phyloP scores from a whole-genome alignment of 1,284 basidiomycete genomes.

The Ustilago xerochloae region DNA sequence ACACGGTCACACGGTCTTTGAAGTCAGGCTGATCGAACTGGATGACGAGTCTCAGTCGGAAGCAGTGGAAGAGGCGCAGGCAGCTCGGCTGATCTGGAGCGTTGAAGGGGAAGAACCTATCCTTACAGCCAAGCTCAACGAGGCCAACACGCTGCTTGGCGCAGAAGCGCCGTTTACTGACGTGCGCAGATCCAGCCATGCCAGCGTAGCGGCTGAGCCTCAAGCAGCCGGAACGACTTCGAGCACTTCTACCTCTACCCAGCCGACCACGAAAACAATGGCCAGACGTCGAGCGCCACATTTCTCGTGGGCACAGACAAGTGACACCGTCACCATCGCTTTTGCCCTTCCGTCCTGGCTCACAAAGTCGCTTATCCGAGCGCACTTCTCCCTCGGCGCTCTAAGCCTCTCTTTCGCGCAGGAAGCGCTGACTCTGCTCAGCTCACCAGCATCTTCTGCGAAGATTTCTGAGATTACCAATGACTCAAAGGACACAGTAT shows the following conservation, averaged over 20 bases:
- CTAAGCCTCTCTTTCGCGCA: constrained; percentile 76
- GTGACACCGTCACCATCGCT: constrained; percentile 82
- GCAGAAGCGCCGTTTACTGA: constrained; percentile 27
- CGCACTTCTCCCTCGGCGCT: constrained; percentile 75
- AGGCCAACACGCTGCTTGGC: constrained; percentile 17
- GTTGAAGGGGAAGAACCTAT: constrained; percentile 42
- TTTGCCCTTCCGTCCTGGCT: constrained; percentile 79
- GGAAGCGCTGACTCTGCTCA: constrained; percentile 50
- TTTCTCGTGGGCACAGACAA: constrained; percentile 90
- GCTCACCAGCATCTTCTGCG: constrained; percentile 1
- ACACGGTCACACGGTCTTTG: constrained; percentile 23
- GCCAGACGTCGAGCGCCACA: constrained; percentile 35
- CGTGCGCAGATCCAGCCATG: neutral
- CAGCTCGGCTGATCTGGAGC: constrained; percentile 10
- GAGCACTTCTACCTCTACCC: constrained; percentile 62
- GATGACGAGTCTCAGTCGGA: neutral
- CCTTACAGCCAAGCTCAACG: constrained; percentile 27
- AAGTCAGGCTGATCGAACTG: constrained; percentile 30
- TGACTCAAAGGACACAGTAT: neutral
- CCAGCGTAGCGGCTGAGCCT: neutral
- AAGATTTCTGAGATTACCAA: constrained; percentile 74
- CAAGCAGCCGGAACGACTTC: neutral
- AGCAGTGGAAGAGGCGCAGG: neutral
- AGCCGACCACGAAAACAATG: neutral
- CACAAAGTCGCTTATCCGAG: constrained; percentile 47